These are phyloP conservation scores for Eragrostis curvula DNA, from an alignment of 176 grass and related monocot genomes.

Conservation along the genomic window DNA sequence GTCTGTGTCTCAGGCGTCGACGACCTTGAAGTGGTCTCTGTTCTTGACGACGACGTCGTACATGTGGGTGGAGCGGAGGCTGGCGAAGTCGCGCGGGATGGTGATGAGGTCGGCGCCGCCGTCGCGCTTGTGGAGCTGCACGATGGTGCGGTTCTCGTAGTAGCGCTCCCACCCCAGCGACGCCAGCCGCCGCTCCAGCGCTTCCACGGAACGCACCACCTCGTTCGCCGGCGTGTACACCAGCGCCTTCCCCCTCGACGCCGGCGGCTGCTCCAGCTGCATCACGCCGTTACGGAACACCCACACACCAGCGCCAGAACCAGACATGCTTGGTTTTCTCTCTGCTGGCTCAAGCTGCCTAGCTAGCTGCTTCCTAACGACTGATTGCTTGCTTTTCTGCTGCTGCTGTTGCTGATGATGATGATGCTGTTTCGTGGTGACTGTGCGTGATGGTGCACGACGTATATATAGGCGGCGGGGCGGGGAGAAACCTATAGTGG, in stretches of 20 bases:
- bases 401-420: too few relatives aligned
- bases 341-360: too few relatives aligned
- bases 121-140: slow-evolving; percentile 87
- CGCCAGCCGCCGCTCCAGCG: slow-evolving; percentile 66
- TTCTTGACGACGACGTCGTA: slow-evolving; percentile 93
- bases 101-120: slow-evolving; percentile 79
- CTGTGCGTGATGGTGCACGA: not conserved
- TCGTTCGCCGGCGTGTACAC: slow-evolving; percentile 70
- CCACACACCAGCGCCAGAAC: slow-evolving; percentile 70
- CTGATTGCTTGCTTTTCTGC: too few relatives aligned
- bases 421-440: not conserved
- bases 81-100: slow-evolving; percentile 72
- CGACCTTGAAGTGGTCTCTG: slow-evolving; percentile 79
- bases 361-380: too few relatives aligned
- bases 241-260: slow-evolving; percentile 52
- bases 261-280: slow-evolving; percentile 55
- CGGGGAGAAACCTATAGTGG: not conserved
- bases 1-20: slow-evolving; percentile 44
- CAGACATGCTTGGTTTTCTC: not conserved
- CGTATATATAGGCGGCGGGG: slow-evolving; percentile 1
- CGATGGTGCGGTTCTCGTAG: slow-evolving; percentile 61
- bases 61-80: slow-evolving; percentile 90
- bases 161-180: slow-evolving; percentile 85
- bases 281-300: slow-evolving; percentile 84
- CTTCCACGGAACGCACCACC: slow-evolving; percentile 62